Conservation (phyloP, 192 early-diverging fungal genomes). For the Diversispora epigaea region DNA sequence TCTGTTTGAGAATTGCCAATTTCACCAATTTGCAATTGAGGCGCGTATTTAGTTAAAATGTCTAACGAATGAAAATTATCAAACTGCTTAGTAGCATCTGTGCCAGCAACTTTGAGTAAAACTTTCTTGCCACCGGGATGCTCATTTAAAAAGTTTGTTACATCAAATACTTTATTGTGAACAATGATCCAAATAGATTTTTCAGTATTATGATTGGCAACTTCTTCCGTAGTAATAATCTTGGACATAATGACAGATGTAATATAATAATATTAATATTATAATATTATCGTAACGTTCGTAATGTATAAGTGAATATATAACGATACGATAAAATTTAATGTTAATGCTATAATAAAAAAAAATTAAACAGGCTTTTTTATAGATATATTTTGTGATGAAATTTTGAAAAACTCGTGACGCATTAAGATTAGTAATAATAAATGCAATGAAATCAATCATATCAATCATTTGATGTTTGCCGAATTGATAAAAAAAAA, state of each 20-base stretch:
- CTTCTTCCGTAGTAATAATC: constrained; percentile 57
- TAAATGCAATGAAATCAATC: too few relatives aligned
- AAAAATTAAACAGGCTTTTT: too few relatives aligned
- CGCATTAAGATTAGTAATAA: too few relatives aligned
- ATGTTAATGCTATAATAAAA: too few relatives aligned
- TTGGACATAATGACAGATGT: constrained; percentile 17
- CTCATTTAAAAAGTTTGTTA: constrained; percentile 57
- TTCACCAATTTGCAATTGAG: constrained; percentile 62
- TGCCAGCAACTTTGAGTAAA: constrained; percentile 72
- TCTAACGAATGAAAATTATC: constrained; percentile 76
- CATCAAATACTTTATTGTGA: constrained; percentile 61
- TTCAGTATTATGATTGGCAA: constrained; percentile 69
- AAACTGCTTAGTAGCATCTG: constrained; percentile 83
- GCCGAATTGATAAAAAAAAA: too few relatives aligned
- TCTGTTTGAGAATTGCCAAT: constrained; percentile 50
- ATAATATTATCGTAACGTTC: too few relatives aligned
- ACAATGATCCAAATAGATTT: constrained; percentile 71
- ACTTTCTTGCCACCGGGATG: constrained; percentile 71
- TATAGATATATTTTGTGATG: too few relatives aligned
- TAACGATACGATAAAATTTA: too few relatives aligned
- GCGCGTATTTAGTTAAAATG: constrained; percentile 64
- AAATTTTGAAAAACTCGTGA: too few relatives aligned
- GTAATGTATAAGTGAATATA: too few relatives aligned
- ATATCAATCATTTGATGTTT: too few relatives aligned
- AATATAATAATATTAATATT: too few relatives aligned